Percentiles rank a stretch among this genome's conserved stretches.
phyloP scores from a whole-genome alignment of 345 rosid genomes.

The Salix brachista region DNA sequence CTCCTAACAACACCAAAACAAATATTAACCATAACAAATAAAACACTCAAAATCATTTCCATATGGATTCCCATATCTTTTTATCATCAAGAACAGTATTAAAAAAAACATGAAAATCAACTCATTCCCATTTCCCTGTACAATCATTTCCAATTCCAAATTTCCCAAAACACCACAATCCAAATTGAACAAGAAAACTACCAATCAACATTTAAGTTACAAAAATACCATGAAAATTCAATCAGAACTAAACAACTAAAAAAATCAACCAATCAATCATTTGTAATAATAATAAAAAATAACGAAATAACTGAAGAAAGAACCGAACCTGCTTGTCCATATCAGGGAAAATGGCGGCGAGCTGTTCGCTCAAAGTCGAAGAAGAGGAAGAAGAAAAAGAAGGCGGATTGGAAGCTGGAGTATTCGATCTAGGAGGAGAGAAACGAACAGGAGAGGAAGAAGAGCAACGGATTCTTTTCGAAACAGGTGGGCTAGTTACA shows the following conservation, averaged over 20 bases:
- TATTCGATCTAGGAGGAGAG: constrained; percentile 46
- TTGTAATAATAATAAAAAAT: not conserved
- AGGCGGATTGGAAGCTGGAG: constrained; percentile 13
- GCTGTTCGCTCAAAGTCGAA: constrained; percentile 43
- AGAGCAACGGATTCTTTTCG: constrained; percentile 65
- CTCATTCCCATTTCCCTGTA: not conserved
- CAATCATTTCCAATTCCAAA: not conserved
- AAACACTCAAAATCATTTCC: not conserved
- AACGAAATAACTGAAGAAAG: not conserved
- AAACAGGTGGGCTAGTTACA: constrained; percentile 47
- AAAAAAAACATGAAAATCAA: not conserved
- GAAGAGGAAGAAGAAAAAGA: constrained; percentile 9
- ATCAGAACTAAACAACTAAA: not conserved
- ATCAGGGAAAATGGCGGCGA: constrained; percentile 56
- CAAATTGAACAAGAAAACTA: not conserved
- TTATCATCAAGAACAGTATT: not conserved
- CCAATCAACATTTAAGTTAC: not conserved
- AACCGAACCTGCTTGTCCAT: constrained; percentile 72
- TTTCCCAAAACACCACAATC: not conserved
- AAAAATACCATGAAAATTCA: not conserved
- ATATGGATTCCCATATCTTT: not conserved
- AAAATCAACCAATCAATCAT: not conserved
- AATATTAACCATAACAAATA: not conserved
- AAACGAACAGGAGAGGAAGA: constrained; percentile 55
- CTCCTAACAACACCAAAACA: not conserved